Base-by-base conservation (phyloP, 129 eudicot species). In the Centaurea solstitialis region DNA sequence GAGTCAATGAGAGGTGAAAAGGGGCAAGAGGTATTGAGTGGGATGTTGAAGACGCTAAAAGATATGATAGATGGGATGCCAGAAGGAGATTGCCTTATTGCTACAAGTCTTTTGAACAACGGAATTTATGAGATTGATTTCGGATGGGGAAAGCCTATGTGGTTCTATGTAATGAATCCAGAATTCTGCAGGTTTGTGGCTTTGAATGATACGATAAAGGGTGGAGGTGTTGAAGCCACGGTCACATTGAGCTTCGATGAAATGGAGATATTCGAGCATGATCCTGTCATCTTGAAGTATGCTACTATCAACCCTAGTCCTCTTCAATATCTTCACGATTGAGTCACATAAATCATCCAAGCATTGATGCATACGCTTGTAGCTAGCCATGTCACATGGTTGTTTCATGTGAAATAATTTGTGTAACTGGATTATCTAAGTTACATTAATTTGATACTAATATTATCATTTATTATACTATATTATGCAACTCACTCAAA, bases 71-170 rank as follows among this genome's bases (percentile, higher is more conserved):
- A 73, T 3, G 17, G 18, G 68, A 41, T 45, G 64, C 3, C 20
- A 7, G 15, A 73, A 81, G 79, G 72, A n/a, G 79, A 73, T 26
- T 73, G 68, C 24, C 45, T 80, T 11, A 0, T 64, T 33, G 17
- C 23, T 47, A 80, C 79, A 2, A 73, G 84, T 15, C 28, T 28
- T 0, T 28, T 67, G 68, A 43, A 65, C 0, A n/a, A 7, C 13
- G 75, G 78, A 70, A 35, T 72, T 0, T 72, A 72, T 28, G 78
- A 62, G 67, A 47, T 82, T 30, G 76, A 82, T 68, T 75, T 82
- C 2, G 81, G 80, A 38, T 82, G 81, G 81, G 85, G 85, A 76
- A 82, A 75, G 68, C 81, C 85, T n/a, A 41, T 82, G 20, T 82
- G 85, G 85, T 76, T 75, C 43, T 82, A 68, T 6, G 8, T 1